Evolutionary conservation across 805 yeast genomes (phyloP).

Genomic region (Lipomyces chichibuensis): DNA sequence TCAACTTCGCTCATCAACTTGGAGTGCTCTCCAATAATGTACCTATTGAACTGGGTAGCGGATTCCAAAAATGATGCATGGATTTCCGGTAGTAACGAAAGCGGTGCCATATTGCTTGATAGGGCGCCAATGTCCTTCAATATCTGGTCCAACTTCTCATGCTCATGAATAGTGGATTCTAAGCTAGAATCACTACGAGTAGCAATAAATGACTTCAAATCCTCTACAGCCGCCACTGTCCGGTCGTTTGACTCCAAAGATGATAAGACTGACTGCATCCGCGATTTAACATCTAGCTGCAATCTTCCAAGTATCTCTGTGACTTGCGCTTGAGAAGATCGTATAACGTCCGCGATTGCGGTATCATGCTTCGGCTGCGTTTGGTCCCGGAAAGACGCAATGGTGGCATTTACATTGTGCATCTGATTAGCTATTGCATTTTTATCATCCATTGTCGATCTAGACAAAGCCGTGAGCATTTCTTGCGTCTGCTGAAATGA

Average conservation of each 20-base stretch:
- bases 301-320: neutral
- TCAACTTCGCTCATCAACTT: slow-evolving; percentile 32
- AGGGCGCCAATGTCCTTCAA: slow-evolving; percentile 21
- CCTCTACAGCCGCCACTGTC: slow-evolving; percentile 9
- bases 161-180: slow-evolving; percentile 19
- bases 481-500: neutral
- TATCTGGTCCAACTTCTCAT: slow-evolving; percentile 21
- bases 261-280: neutral
- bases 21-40: slow-evolving; percentile 31
- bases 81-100: slow-evolving; percentile 21
- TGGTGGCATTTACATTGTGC: neutral
- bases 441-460: neutral
- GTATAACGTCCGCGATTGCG: neutral
- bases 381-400: neutral
- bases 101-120: slow-evolving; percentile 17
- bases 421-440: neutral
- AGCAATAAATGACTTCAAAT: slow-evolving; percentile 5
- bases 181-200: slow-evolving; percentile 12
- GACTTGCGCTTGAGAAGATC: neutral
- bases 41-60: slow-evolving; percentile 33
- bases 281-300: neutral
- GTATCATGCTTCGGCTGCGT: neutral
- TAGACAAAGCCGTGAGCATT: neutral
- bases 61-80: slow-evolving; percentile 17
- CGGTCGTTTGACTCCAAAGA: neutral